Base-by-base conservation (phyloP, 2,329 filamentous ascomycete species). In the Lasiodiplodia sp. region DNA sequence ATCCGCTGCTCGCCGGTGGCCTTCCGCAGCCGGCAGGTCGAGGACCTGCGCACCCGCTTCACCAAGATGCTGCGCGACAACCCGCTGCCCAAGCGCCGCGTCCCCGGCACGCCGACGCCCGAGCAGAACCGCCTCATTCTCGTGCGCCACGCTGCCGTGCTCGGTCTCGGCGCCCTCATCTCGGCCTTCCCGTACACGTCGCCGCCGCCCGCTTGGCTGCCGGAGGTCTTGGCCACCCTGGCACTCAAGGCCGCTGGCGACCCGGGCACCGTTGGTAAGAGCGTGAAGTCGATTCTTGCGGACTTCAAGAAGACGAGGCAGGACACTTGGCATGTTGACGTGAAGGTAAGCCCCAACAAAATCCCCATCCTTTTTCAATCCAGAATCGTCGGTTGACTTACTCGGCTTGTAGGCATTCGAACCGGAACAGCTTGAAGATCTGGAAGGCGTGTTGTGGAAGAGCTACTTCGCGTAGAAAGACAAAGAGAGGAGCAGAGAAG, bases 231-330 rank as follows among this genome's bases (percentile, higher is more conserved):
- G 66, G 94, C 95, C 12, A 91, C 91, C 12, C 82, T 99, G 71
- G 96, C 95, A 6, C 89, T 91, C 44, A 90, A 91, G 72, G 94
- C 96, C 11, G 94, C 95, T 0, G 92, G 89, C 57, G 96, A 99
- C 75, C 90, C 93, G 0, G 96, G 96, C 0, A 91, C 96, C 69
- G 94, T 99, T 67, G 96, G 96, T 2, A 97, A 97, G 81, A 96
- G 95, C 69, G 96, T 97, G 12, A 99, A 99, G 86, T 88, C 87
- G 21, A 94, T 97, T 44, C 84, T 99, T 72, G 94, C 94, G 70
- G 96, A 99, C 76, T 99, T 99, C 86, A 99, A 99, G 85, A 99
- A 99, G 88, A 99, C 96, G 56, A 90, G 96, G 79, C 96, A 99
- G 80, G 96, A 99, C 84, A 99, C 95, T 73, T 99, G 96, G 96